Conservation (phyloP, 768 basidiomycete genomes). For the Fomitopsis serialis region DNA sequence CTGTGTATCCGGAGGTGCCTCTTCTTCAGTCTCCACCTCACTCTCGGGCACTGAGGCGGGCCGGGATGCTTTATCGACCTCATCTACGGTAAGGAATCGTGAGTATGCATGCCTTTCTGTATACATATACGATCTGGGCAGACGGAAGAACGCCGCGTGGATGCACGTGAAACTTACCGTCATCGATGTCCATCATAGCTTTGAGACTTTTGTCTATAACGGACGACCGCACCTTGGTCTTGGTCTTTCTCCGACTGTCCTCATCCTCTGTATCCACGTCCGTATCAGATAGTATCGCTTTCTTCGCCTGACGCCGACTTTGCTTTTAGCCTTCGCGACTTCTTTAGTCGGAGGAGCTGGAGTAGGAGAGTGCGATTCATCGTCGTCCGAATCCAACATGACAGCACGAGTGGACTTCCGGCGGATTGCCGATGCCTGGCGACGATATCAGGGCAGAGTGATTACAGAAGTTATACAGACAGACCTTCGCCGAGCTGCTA, state of each 20-base stretch:
- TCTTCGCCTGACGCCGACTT: constrained; percentile 33
- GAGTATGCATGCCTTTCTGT: not conserved
- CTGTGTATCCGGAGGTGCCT: constrained; percentile 18
- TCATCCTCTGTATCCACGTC: constrained; percentile 44
- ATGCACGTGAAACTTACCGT: constrained; percentile 36
- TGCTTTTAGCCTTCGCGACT: no score
- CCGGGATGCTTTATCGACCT: constrained; percentile 13
- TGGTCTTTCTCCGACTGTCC: constrained; percentile 16
- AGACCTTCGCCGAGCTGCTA: no score
- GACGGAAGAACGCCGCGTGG: not conserved
- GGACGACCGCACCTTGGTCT: constrained; percentile 27
- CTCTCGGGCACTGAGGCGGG: not conserved
- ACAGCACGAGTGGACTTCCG: no score
- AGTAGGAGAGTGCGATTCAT: constrained; percentile 5
- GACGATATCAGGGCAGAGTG: no score
- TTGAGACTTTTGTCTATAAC: constrained; percentile 38
- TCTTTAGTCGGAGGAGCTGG: not conserved
- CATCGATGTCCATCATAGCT: constrained; percentile 79
- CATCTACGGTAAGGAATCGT: constrained; percentile 4
- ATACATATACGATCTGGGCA: no score
- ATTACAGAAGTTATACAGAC: no score
- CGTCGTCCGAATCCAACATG: constrained; percentile 28
- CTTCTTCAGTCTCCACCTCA: constrained; percentile 20
- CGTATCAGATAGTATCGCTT: constrained; percentile 53
- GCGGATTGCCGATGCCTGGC: no score